A percentile compares a stretch with the other conserved stretches of the same genome.
Conservation (phyloP, 2,329 filamentous ascomycete genomes). For the Penicillium capsulatum region DNA sequence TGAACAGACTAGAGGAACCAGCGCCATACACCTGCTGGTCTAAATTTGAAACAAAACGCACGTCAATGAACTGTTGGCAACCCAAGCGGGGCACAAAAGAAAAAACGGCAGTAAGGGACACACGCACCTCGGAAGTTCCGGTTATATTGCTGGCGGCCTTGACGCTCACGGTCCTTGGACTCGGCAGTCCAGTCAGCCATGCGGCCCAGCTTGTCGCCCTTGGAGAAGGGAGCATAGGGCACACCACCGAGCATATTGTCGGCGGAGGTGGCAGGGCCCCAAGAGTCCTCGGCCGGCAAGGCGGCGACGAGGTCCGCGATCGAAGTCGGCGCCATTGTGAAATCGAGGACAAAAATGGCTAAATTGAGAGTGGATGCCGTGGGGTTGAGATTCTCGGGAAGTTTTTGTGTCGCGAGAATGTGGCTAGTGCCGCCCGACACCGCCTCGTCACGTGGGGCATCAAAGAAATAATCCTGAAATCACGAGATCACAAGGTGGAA, state of each 20-base stretch:
- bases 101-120: slow-evolving; percentile 16
- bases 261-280: slow-evolving; percentile 77
- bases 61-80: slow-evolving; percentile 7
- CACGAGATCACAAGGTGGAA: no score
- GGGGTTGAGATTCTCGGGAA: slow-evolving; percentile 26
- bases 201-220: slow-evolving; percentile 95
- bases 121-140: slow-evolving; percentile 86
- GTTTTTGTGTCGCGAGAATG: slow-evolving; percentile 28
- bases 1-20: slow-evolving; percentile 80
- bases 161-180: slow-evolving; percentile 68
- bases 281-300: slow-evolving; percentile 71
- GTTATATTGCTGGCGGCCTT: slow-evolving; percentile 83
- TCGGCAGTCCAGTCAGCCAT: slow-evolving; percentile 98
- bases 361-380: slow-evolving; percentile 15
- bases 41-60: slow-evolving; percentile 36
- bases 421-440: slow-evolving; percentile 18
- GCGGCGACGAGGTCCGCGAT: slow-evolving; percentile 65
- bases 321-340: slow-evolving; percentile 50
- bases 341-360: slow-evolving; percentile 15
- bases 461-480: no score
- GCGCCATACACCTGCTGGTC: slow-evolving; percentile 97
- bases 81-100: slow-evolving; percentile 1
- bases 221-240: slow-evolving; percentile 96
- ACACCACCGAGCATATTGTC: slow-evolving; percentile 92
- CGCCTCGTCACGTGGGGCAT: slow-evolving; percentile 14